Conservation (phyloP, 495 filamentous ascomycete species). For the Xylaria bambusicola region DNA sequence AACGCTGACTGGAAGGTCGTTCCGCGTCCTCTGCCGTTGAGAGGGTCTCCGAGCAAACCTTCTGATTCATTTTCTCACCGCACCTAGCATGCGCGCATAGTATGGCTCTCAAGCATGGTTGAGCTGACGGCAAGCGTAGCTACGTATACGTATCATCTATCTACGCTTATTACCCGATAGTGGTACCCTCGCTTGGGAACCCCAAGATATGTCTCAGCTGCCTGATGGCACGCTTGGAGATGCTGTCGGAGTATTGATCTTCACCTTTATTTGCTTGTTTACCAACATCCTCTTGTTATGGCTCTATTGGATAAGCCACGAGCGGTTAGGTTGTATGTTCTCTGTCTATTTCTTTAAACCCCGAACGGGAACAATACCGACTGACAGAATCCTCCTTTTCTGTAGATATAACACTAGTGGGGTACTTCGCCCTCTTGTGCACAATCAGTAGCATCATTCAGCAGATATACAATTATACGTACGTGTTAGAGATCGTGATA, state of each 20-base stretch:
- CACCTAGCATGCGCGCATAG: too few relatives aligned
- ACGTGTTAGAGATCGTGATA: not conserved
- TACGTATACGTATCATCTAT: not conserved
- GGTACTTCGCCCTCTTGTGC: slow-evolving; percentile 21
- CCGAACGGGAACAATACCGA: not conserved
- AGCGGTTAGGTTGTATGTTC: slow-evolving; percentile 18
- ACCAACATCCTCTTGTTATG: slow-evolving; percentile 20
- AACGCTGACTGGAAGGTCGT: not conserved
- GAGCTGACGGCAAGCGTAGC: too few relatives aligned
- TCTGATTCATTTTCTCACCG: too few relatives aligned
- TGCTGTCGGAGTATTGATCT: slow-evolving; percentile 16
- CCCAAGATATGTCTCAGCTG: slow-evolving; percentile 15
- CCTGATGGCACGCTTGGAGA: slow-evolving; percentile 19
- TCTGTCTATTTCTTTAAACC: not conserved
- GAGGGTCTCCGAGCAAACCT: not conserved
- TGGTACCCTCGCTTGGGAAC: not conserved
- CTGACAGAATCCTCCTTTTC: not conserved
- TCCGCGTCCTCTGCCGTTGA: not conserved
- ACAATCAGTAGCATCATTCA: slow-evolving; percentile 22
- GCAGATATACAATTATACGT: slow-evolving; percentile 25
- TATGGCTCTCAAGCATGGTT: too few relatives aligned
- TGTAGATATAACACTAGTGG: slow-evolving; percentile 20
- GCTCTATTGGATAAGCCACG: slow-evolving; percentile 19
- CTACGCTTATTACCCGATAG: not conserved
- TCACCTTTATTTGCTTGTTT: slow-evolving; percentile 19